A percentile compares a stretch with the other conserved stretches of the same genome.
Conservation (phyloP, 805 yeast species). For the Spathaspora girioi region DNA sequence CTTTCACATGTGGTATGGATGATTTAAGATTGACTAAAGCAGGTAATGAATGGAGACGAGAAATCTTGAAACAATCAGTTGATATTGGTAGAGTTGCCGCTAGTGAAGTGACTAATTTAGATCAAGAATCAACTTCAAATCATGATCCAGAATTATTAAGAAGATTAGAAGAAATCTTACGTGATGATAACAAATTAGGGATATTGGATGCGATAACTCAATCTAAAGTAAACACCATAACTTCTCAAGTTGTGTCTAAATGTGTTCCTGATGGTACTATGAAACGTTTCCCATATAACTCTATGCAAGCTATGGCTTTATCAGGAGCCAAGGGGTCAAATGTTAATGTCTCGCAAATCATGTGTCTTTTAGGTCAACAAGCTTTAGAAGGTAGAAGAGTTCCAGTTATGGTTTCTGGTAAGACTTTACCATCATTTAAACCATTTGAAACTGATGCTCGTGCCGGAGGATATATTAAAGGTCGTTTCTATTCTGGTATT, state of each 20-base stretch:
- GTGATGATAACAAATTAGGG: slow-evolving; percentile 90
- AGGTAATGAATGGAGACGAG: slow-evolving; percentile 87
- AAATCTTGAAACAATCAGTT: slow-evolving; percentile 70
- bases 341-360: slow-evolving; percentile 97
- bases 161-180: slow-evolving; percentile 88
- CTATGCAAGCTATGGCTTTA: slow-evolving; percentile 98
- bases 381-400: slow-evolving; percentile 99
- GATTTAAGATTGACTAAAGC: slow-evolving; percentile 88
- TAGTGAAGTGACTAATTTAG: slow-evolving; percentile 86
- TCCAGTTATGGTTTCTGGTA: slow-evolving; percentile 98
- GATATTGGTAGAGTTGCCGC: slow-evolving; percentile 92
- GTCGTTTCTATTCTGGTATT: slow-evolving; percentile 96
- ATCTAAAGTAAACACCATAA: slow-evolving; percentile 84
- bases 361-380: slow-evolving; percentile 99
- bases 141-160: slow-evolving; percentile 73
- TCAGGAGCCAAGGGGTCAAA: slow-evolving; percentile 99
- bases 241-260: slow-evolving; percentile 89
- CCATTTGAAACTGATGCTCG: slow-evolving; percentile 96
- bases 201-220: slow-evolving; percentile 94
- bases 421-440: slow-evolving; percentile 92
- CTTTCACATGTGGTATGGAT: slow-evolving; percentile 99
- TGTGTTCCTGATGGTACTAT: slow-evolving; percentile 97
- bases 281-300: slow-evolving; percentile 91
- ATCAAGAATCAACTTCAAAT: slow-evolving; percentile 33
- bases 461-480: slow-evolving; percentile 98